Conservation (phyloP, 169 alveolate genomes). For the Babesia divergens region DNA sequence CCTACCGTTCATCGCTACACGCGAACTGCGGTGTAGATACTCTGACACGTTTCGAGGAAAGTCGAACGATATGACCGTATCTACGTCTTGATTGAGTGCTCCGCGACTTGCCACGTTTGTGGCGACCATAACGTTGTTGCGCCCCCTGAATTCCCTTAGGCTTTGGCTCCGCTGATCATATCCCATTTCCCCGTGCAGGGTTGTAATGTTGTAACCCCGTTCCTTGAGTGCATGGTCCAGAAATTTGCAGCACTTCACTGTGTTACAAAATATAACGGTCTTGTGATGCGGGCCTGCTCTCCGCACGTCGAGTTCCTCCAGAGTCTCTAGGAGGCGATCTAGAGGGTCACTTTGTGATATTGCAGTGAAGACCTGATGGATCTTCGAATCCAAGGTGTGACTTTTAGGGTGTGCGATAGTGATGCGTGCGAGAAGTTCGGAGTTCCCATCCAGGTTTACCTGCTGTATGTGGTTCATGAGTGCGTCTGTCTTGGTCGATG, state of each 20-base stretch:
- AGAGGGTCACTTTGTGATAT: conserved; percentile 44
- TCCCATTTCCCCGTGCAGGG: conserved; percentile 61
- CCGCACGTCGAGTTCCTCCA: conserved; percentile 27
- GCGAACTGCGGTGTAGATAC: conserved; percentile 25
- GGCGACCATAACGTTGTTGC: conserved; percentile 34
- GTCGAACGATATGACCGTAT: conserved; percentile 48
- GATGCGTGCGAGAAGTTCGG: conserved; percentile 2
- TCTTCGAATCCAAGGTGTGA: conserved; percentile 3
- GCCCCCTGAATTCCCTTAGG: conserved; percentile 8
- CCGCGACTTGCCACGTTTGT: conserved; percentile 50
- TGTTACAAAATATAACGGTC: conserved; percentile 50
- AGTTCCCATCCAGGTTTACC: conserved; percentile 12
- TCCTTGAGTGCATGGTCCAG: conserved; percentile 40
- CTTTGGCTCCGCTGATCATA: conserved; percentile 49
- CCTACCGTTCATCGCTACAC: conserved; percentile 24
- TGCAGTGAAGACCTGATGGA: conserved; percentile 40
- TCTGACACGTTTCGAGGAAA: conserved; percentile 54
- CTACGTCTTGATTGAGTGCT: conserved; percentile 1
- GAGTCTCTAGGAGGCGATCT: conserved; percentile 34
- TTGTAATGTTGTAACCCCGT: conserved; percentile 29
- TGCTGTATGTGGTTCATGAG: conserved; percentile 31
- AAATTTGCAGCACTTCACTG: conserved; percentile 58
- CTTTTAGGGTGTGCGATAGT: conserved; percentile 11
- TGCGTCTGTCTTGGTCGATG: conserved; percentile 37
- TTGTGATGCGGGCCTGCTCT: background rate